Conservation (phyloP, 805 yeast species). For the Debaryomyces prosopidis region DNA sequence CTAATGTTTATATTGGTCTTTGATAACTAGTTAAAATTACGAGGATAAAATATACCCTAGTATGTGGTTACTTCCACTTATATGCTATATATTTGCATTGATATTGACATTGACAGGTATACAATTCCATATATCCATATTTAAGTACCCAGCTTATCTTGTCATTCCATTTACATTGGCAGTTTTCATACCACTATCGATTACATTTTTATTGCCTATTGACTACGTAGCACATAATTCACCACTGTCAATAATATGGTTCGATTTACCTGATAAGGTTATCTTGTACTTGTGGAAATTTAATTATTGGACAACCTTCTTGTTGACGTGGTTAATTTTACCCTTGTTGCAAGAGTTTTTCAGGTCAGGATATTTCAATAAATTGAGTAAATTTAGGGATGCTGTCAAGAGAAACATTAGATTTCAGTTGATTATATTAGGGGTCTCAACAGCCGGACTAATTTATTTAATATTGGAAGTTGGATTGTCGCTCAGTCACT, state of each 20-base stretch:
- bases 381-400: conserved; percentile 48
- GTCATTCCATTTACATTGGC: conserved; percentile 54
- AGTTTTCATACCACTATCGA: conserved; percentile 72
- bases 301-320: conserved; percentile 78
- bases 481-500: conserved; percentile 51
- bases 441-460: conserved; percentile 52
- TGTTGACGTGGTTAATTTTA: conserved; percentile 73
- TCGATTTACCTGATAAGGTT: conserved; percentile 46
- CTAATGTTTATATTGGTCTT: background rate
- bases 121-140: conserved; percentile 35
- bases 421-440: conserved; percentile 60
- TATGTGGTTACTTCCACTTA: conserved; percentile 28
- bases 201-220: conserved; percentile 70
- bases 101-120: conserved; percentile 31
- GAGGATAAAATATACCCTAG: background rate
- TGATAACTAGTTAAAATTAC: background rate
- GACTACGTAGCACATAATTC: conserved; percentile 63
- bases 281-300: conserved; percentile 67
- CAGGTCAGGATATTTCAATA: conserved; percentile 64
- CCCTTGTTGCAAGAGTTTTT: conserved; percentile 76
- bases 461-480: conserved; percentile 57
- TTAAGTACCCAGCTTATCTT: conserved; percentile 40
- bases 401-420: conserved; percentile 57
- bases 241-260: conserved; percentile 36
- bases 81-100: conserved; percentile 29